Base-by-base conservation (phyloP, 306 rosid genomes). In the Quercus alba region DNA sequence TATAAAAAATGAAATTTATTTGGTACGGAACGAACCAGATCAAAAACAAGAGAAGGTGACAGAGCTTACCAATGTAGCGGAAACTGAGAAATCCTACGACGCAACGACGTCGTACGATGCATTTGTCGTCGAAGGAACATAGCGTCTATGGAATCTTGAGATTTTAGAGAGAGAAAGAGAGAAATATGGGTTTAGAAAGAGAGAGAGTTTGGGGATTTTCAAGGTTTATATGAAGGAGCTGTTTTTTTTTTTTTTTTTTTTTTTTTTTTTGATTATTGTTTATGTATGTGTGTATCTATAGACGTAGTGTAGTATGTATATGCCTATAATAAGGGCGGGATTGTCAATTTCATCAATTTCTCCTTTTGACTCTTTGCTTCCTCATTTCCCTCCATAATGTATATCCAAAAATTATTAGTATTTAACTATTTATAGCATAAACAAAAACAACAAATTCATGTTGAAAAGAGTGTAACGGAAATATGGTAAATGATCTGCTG, bases 41-140 rank as follows among this genome's bases (percentile, higher is more conserved):
- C 89, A 92, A 79, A 80, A 67, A 23, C 35, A 49, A 20, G 52
- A 13, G 64, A 9, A 33, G 52, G 5, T 6, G 80, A 80, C 72
- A 56, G 61, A 74, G 69, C 86, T 80, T 84, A 86, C 93, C 91
- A 94, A 94, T 94, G 97, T 56, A 81, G 79, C 68, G 75, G 68
- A 80, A 25, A 73, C 81, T 19, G 49, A 30, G 71, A 35, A 84
- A 81, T 69, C 61, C 68, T 33, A 44, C n/a, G 71, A 79, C 68
- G 88, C 81, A 56, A 51, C 35, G 68, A 78, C 5, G 68, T 20
- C 57, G 70, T 25, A 23, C 46, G 74, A 68, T 82, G 70, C 79
- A 68, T 19, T 68, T 44, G 56, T 66, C 19, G 68, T 35, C 28
- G 51, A 76, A 76, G 80, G 73, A n/a, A 68, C 71, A 74, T 77